Base-by-base conservation (phyloP, 2,329 filamentous ascomycete species). In the Diaporthe amygdali region DNA sequence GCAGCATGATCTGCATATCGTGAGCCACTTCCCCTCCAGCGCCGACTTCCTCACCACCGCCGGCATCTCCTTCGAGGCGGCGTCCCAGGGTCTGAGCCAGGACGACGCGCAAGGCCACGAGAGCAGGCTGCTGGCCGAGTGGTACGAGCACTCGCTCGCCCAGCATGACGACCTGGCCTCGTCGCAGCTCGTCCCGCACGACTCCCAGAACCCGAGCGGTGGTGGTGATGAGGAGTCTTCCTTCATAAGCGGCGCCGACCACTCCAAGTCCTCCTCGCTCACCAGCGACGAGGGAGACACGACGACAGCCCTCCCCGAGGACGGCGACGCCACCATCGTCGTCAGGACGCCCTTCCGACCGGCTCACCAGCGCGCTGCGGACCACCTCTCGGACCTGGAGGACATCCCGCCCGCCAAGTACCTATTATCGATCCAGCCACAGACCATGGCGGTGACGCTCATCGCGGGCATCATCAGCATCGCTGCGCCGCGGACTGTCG, bases 361-460 rank as follows among this genome's bases (percentile, higher is more conserved):
- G 12, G 76, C 75, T 69, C 64, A 73, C 74, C 73, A 69, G 77
- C 75, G 76, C 30, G 77, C 80, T 6, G 75, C 84, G 78, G 82
- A 84, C 41, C 82, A 84, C 44, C 80, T 95, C 49, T 91, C 84
- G 37, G 85, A 94, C 76, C 84, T 98, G 17, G 87, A 88, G 66
- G 89, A 92, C 72, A 84, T 98, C 12, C 95, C 95, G 0, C 87
- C 85, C 25, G 91, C 93, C 0, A 78, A 79, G 2, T 89, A 93
- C 76, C 85, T 97, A 7, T 79, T 85, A 12, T 88, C 88, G 0
- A 92, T 97, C 56, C 84, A 87, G 37, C 95, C 95, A 0, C 93
- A 95, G 78, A 97, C 94, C 0, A 90, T 95, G 78, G 95, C 94
- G 0, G 89, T 95, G 32, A 94, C 95, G 78, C 80, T 97, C 7